Evolutionary conservation across 2,329 filamentous ascomycete species (phyloP).

Genomic region (Sordariomycetes sp.): DNA sequence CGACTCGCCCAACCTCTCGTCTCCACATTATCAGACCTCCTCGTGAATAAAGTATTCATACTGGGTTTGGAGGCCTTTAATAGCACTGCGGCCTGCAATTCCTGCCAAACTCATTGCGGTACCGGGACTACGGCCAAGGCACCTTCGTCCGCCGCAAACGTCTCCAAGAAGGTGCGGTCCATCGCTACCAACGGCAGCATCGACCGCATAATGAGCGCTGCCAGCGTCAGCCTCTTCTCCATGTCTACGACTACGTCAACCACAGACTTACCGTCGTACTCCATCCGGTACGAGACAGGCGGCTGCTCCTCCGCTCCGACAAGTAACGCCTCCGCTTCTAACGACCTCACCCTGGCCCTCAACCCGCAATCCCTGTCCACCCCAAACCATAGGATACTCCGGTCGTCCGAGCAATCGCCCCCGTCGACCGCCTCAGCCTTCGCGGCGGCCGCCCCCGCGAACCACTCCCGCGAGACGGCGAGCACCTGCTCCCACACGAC

Average conservation of each 20-base stretch:
- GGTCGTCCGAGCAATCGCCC: background rate
- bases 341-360: background rate
- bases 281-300: background rate
- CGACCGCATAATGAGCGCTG: background rate
- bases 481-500: background rate
- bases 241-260: background rate
- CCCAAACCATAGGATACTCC: background rate
- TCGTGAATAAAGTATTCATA: no score
- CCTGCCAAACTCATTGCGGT: background rate
- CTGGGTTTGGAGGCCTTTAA: background rate
- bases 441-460: background rate
- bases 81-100: background rate
- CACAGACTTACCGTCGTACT: background rate
- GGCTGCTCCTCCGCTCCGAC: background rate
- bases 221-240: background rate
- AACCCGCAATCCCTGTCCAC: background rate
- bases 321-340: background rate
- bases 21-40: no score
- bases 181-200: background rate
- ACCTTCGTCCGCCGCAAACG: background rate
- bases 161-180: background rate
- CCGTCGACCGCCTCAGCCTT: background rate
- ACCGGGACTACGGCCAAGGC: background rate
- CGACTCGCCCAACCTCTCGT: no score
- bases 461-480: background rate